Conservation (phyloP, 257 asterid genomes). For the Solanum ossicruentum region DNA sequence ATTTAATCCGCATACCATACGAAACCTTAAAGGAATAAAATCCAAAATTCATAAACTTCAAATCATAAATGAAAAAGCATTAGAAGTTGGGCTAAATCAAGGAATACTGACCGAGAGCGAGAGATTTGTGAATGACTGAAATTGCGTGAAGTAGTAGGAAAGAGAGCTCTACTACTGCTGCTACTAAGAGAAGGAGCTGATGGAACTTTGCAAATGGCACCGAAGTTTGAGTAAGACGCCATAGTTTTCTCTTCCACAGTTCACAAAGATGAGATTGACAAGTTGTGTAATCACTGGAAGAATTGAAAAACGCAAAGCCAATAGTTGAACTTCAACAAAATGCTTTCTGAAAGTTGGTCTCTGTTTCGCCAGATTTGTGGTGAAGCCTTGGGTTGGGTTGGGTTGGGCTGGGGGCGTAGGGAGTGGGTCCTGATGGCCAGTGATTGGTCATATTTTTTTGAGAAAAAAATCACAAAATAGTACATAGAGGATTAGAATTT, state of each 20-base stretch:
- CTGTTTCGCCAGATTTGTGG: not conserved
- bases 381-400: not conserved
- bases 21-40: not conserved
- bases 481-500: too few species aligned
- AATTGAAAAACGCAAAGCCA: not conserved
- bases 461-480: too few species aligned
- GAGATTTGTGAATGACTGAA: not conserved
- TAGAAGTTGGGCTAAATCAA: not conserved
- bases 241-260: not conserved
- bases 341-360: not conserved
- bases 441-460: not conserved
- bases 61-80: not conserved
- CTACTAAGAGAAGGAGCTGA: not conserved
- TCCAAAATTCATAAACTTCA: not conserved
- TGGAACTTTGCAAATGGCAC: conserved; percentile 7
- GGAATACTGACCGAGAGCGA: conserved; percentile 4
- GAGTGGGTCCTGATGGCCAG: not conserved
- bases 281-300: not conserved
- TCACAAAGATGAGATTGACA: not conserved
- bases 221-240: conserved; percentile 2
- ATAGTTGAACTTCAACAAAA: not conserved
- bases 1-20: not conserved
- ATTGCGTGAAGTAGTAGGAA: not conserved
- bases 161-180: not conserved
- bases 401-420: not conserved